Evolutionary conservation across 257 asterid species (phyloP).

Genomic region (Nicotiana benthamiana): DNA sequence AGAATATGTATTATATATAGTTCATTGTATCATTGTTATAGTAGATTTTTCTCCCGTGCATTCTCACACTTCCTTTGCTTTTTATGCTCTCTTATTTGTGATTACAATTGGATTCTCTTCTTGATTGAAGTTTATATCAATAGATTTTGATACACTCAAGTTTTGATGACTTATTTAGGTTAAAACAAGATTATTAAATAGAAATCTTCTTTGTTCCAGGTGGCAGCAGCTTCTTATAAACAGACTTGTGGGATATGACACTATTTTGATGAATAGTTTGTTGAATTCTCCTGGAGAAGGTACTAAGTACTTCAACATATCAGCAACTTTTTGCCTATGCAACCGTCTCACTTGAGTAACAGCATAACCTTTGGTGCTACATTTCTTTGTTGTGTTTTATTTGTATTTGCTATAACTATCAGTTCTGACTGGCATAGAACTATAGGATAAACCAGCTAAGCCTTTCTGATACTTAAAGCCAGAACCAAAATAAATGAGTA

Average conservation of each 20-base stretch:
- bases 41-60: too few relatives aligned
- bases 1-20: too few relatives aligned
- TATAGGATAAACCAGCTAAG: background rate
- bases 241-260: constrained; percentile 95
- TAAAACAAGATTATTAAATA: background rate
- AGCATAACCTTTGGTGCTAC: background rate
- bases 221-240: constrained; percentile 99
- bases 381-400: background rate
- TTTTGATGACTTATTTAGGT: background rate
- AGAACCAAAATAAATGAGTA: background rate
- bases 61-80: background rate
- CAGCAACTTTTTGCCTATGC: constrained; percentile 4
- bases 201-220: constrained; percentile 35
- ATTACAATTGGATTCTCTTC: background rate
- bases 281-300: constrained; percentile 91
- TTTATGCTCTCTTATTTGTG: background rate
- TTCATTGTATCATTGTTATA: too few relatives aligned
- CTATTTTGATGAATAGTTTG: constrained; percentile 94
- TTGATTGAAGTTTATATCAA: background rate
- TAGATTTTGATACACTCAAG: background rate
- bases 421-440: background rate
- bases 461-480: background rate
- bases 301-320: constrained; percentile 24
- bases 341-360: background rate
- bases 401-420: background rate